Base-by-base conservation (phyloP, 257 asterid genomes). In the Plantago major region DNA sequence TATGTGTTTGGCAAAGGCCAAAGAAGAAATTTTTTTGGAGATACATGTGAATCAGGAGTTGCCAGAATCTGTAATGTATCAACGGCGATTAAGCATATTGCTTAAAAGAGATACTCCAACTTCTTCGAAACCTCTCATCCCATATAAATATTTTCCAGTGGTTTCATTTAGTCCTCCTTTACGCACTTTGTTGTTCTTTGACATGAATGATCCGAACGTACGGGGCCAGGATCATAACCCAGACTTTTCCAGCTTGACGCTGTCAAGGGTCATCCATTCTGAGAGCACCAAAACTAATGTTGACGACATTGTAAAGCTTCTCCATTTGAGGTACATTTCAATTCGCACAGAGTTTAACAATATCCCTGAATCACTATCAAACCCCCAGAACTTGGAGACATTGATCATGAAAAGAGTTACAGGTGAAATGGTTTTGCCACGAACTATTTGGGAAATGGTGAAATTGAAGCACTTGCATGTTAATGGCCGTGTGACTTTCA, bases 401-500 rank as follows among this genome's bases (percentile, higher is more conserved):
- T 56, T 56, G 46, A 37, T n/a, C 43, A 56, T 38, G 30, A 15
- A 3, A n/a, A n/a, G 15, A 13, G 1, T 12, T 0, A 5, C 13
- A 15, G 13, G 33, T 56, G 46, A 57, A 3, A 37, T 55, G 12
- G 10, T 3, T 33, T 14, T 40, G 19, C 62, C 62, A 9, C 47
- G 15, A 18, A n/a, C 62, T 0, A 37, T 56, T 7, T 38, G 22
- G 61, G 61, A 30, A 10, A 56, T 37, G 61, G 18, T 16, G 7
- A 42, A 57, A 47, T 57, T 57, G 45, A 57, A 26, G 30, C 48
- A 57, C 62, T 17, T 57, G n/a, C 14, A 57, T 57, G n/a, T 55
- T 13, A 6, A 11, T 19, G 4, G 1, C 0, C 3, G 11, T 15
- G 62, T 47, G 9, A 15, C 9, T 18, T 17, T 38, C 18, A 17